Base-by-base conservation (phyloP, 2,329 filamentous ascomycete genomes). In the Colletotrichum sp. region DNA sequence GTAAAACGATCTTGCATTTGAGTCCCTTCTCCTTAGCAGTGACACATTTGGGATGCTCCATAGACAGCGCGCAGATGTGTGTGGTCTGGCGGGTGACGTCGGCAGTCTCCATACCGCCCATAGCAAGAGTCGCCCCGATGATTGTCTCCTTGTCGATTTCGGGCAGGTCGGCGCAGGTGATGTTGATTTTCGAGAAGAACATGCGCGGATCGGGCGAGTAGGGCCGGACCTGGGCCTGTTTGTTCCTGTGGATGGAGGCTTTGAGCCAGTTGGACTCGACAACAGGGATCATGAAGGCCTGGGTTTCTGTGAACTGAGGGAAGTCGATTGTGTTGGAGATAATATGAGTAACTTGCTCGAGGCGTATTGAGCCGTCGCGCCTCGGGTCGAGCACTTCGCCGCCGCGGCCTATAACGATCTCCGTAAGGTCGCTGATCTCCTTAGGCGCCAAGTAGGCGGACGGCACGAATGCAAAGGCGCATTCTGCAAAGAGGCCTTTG, bases 201-300 rank as follows among this genome's bases (percentile, higher is more conserved):
- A 98, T 92, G 74, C 94, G 91, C 3, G 96, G 96, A 80, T 99
- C 97, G 2, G 97, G 97, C 61, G 94, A 98, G 83, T 94, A 97
- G 18, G 95, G 94, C 55, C 96, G 92, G 12, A 96, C 91, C 79
- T 95, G 95, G 38, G 93, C 93, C 69, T 94, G 89, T 82, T 94
- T 96, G 73, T 88, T 88, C 79, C 93, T 94, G 26, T 88, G 83
- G 3, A 98, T 83, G 5, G 94, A 97, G 28, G 89, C 88, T 5
- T 91, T 89, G 62, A 98, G 90, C 96, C 97, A 99, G 72, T 90
- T 87, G 5, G 94, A 92, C 78, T 92, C 96, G 32, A 98, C 93
- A 2, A 98, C 94, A 13, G 95, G 94, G 65, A 97, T 93, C 89
- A 98, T 94, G 77, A 91, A 87, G 63, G 95, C 94, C 77, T 94